Base-by-base conservation (phyloP, 768 basidiomycete species). In the Vishniacozyma victoriae region DNA sequence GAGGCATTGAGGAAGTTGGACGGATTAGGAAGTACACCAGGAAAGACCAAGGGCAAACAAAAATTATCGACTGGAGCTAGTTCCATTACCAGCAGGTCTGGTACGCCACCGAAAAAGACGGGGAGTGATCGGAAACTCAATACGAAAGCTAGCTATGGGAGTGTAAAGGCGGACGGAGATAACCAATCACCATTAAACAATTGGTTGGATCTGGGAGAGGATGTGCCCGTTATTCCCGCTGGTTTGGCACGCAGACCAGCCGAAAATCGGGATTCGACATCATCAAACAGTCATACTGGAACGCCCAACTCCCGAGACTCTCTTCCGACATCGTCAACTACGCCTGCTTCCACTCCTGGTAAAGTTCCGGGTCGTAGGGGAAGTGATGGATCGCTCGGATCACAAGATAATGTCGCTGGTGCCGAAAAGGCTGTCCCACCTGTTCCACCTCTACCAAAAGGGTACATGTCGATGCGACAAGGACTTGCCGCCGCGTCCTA, bases 1-100 rank as follows among this genome's bases (percentile, higher is more conserved):
- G 91, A 93, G 61, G 88, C 89, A 7, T 76, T 99, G 27, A 81
- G 91, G 46, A 95, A 93, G 73, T 74, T 99, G 20, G 93, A 99
- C 62, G 93, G 93, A 0, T 69, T 95, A 11, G 84, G 84, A 1
- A 86, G 85, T 66, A 82, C 78, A 0, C 56, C 60, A 18, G 54
- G 47, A n/a, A 59, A 50, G 44, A 38, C 14, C 14, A 57, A 51
- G 42, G 47, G 20, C 6, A 41, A 31, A 4, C 44, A 37, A 26
- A 58, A 57, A 38, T 39, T 39, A n/a, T 55, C 55, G 5, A 41
- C 41, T 1, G 48, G 46, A 4, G 35, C 45, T 1, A 35, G 43
- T 3, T 39, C 41, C 24, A 22, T 38, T 60, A 74, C 78, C 42
- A 85, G 84, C 71, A 80, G 86, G 27, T 84, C 87, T 41, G 80